Evolutionary conservation across 108 stramenopile species (phyloP), one percentile per base, ranked within the genome.

Genomic region (Nitzschia inconspicua): DNA sequence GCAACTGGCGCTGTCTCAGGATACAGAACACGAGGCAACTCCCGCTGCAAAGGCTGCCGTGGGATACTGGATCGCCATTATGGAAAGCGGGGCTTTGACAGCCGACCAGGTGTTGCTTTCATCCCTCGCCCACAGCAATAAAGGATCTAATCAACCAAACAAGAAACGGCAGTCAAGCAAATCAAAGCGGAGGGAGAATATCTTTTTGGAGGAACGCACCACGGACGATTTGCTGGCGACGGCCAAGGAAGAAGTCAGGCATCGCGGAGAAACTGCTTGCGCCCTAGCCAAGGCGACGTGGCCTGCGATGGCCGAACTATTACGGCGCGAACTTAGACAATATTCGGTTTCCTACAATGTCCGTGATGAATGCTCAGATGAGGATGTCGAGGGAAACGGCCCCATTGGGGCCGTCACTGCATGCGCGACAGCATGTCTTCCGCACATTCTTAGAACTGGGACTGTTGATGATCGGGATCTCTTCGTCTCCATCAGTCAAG

Each of bases 21-120:
- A 44, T 11, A n/a, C 64, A 32, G 24, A 49, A 11, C 44, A 23
- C 2, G 39, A 63, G 13, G 51, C 46, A 23, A 20, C 49, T 4
- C 35, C 52, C 34, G 69, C 51, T 31, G 66, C 52, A 29, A 56
- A 25, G 25, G 60, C 79, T 27, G 78, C 81, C 2, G 52, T 78
- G 58, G 69, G 66, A 35, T 92, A 78, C 57, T 63, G 88, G 47
- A 72, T 75, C 19, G 65, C 85, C 10, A 78, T 92, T 16, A 88
- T 86, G 70, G 90, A 92, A 50, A 72, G 66, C 8, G 90, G 83
- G 3, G 57, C 73, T 2, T 71, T 73, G 68, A 86, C 82, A 20
- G 56, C 57, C 3, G 80, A 83, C 4, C 77, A 93, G 44, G 71
- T 93, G 14, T 53, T 89, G 20, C 28, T 80, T 8, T 61, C 78